Evolutionary conservation across 106 monocot species (phyloP).

Genomic region (Narthecium ossifragum): DNA sequence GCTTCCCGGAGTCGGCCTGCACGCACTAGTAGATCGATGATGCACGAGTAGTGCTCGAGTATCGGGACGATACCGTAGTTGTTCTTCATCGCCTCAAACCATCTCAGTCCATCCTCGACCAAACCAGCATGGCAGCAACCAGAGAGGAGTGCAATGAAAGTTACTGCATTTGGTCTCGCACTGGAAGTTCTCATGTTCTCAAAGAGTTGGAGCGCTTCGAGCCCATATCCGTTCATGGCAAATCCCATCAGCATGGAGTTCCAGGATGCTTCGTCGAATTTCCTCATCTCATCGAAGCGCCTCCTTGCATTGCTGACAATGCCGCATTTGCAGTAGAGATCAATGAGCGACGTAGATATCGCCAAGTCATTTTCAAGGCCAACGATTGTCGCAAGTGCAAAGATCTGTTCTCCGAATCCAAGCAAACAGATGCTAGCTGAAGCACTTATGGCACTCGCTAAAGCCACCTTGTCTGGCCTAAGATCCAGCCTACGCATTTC

Average conservation of each 20-base stretch:
- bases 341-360: conserved; percentile 52
- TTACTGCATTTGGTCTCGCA: conserved; percentile 41
- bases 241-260: conserved; percentile 84
- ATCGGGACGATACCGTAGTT: conserved; percentile 35
- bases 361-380: conserved; percentile 43
- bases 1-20: conserved; percentile 50
- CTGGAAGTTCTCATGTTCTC: conserved; percentile 36
- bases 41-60: conserved; percentile 68
- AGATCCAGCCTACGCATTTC: conserved; percentile 44
- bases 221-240: conserved; percentile 58
- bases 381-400: conserved; percentile 24
- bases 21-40: conserved; percentile 60
- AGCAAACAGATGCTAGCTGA: conserved; percentile 36
- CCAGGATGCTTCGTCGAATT: conserved; percentile 51
- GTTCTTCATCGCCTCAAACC: conserved; percentile 50
- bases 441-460: conserved; percentile 60
- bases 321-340: conserved; percentile 86
- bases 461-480: conserved; percentile 39
- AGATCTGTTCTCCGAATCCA: conserved; percentile 51
- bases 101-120: conserved; percentile 51
- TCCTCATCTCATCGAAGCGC: conserved; percentile 36
- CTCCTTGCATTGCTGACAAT: conserved; percentile 23
- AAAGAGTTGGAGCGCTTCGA: conserved; percentile 43
- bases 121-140: conserved; percentile 74
- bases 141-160: conserved; percentile 54